Evolutionary conservation across 495 filamentous ascomycete species (phyloP), one percentile per base, ranked within the genome.

Genomic region (Penicillium atrosanguineum): DNA sequence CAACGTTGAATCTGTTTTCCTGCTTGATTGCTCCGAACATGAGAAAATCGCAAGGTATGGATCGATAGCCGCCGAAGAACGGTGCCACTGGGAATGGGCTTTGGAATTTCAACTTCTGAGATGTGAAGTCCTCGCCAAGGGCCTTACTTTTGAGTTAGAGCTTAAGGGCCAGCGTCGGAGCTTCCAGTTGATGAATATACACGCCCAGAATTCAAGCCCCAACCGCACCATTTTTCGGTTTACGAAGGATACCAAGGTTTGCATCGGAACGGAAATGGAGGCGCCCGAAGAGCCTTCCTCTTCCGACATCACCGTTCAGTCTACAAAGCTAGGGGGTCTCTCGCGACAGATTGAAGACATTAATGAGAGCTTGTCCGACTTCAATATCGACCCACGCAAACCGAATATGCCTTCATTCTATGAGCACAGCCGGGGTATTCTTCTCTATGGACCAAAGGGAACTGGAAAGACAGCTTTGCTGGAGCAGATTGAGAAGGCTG

Each of bases 391-490:
- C 52, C 52, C 62, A 53, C 65, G 57, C 19, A 62, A 46, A 26
- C 58, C 69, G n/a, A 58, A 39, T 16, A 72, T 79, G 71, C 80
- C 72, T 50, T 48, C 58, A 34, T 77, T 65, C 49, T 78, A 72
- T 47, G 69, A 71, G 46, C 62, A 69, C 56, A 68, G 70, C 56
- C 69, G 79, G 37, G 79, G 84, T 28, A 80, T 94, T 44, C 72
- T 96, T 53, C 75, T 98, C 40, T 83, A 94, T 72, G 90, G 94
- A 41, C 82, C 88, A 46, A 83, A 88, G 59, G 87, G 94, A 53
- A 94, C 87, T 0, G 91, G 91, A 3, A 96, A 95, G 67, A 85
- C 83, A 15, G 72, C 86, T 52, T 72, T 95, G 14, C 69, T 96
- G 3, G 63, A 83, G 25, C 79, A 81, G 46, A 79, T 95, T n/a